Base-by-base conservation (phyloP, 106 monocot species). In the Dendrobium huoshanense region DNA sequence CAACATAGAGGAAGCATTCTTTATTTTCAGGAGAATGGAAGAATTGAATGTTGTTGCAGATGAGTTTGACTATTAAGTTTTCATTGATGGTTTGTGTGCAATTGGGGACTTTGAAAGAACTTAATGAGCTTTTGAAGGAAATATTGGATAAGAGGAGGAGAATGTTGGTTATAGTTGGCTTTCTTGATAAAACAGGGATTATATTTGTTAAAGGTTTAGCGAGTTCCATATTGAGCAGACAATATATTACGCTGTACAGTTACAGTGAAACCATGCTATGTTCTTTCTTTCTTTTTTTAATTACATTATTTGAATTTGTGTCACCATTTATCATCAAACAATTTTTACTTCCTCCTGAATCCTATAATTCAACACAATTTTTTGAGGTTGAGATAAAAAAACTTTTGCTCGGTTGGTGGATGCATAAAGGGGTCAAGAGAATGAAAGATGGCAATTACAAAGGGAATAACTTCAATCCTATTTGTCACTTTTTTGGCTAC, bases 401-500 rank as follows among this genome's bases (percentile, higher is more conserved):
- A 73, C 88, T 90, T 78, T 48, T 90, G 88, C 88, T 29, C 85
- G 82, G 55, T 78, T 90, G 77, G 90, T 90, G 5, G 88, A 86
- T 65, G 49, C n/a, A 55, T 27, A 88, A 90, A 82, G 77, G 88
- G 77, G 74, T 75, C 44, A 88, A 80, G 73, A 73, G 88, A 55
- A 79, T 59, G 59, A 92, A 92, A 89, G 89, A 87, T 70, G 97
- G 94, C n/a, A 87, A 27, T 31, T 97, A 92, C 5, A 94, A 89
- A 80, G 92, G 97, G 72, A 94, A 92, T 83, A 91, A 94, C 74
- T 92, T 97, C 61, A 94, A 81, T 81, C 89, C 91, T 4, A 90
- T 97, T 41, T 97, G 94, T 81, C 94, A 97, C 87, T 97, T 94
- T 31, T 94, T 97, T 81, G 94, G 97, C 16, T 97, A 91, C 83